Evolutionary conservation across 306 rosid genomes (phyloP).

Genomic region (Glycine soja): DNA sequence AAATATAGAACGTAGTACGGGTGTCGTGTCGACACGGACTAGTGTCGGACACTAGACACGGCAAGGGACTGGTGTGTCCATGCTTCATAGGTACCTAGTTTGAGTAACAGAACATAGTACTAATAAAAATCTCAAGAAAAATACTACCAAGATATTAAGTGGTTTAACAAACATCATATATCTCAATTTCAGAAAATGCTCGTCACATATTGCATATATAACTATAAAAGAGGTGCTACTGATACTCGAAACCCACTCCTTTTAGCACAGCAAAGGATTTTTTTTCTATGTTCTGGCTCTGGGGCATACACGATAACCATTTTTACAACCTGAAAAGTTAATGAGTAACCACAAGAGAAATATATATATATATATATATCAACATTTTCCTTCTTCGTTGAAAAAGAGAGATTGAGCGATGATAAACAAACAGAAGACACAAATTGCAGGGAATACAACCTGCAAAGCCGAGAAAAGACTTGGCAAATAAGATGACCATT

Average conservation of each 20-base stretch:
- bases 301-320: conserved; percentile 73
- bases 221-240: background rate
- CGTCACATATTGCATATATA: conserved; percentile 21
- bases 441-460: conserved; percentile 55
- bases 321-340: conserved; percentile 76
- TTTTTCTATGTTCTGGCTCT: conserved; percentile 65
- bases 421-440: conserved; percentile 8
- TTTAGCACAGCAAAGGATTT: conserved; percentile 70
- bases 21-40: no score
- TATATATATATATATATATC: conserved; percentile 7
- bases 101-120: conserved; percentile 41
- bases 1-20: no score
- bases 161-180: conserved; percentile 31
- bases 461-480: conserved; percentile 74
- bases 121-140: conserved; percentile 30
- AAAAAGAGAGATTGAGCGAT: conserved; percentile 17
- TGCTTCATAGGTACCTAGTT: conserved; percentile 78
- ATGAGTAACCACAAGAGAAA: conserved; percentile 38
- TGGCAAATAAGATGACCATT: conserved; percentile 66
- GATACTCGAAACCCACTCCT: conserved; percentile 60
- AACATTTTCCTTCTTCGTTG: conserved; percentile 26
- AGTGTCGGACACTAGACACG: no score
- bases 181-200: conserved; percentile 24
- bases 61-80: no score
- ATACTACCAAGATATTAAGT: conserved; percentile 9